These are phyloP conservation scores for Acrocalymma vagum DNA, from an alignment of 2,329 filamentous ascomycete genomes.

Conservation along the genomic window DNA sequence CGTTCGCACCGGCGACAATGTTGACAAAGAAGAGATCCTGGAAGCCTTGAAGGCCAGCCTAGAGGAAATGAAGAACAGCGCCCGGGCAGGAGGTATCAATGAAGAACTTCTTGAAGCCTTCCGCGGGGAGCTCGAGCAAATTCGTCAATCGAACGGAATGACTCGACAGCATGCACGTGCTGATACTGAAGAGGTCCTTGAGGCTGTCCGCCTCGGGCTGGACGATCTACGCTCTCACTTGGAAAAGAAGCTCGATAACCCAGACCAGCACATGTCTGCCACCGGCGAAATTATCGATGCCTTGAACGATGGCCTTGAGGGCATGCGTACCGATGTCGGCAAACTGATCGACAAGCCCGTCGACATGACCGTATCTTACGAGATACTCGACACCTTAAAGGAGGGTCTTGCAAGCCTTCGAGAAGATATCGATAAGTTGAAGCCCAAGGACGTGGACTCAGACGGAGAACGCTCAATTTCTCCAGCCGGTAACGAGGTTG, in stretches of 20 bases:
- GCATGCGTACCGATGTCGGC: slow-evolving; percentile 76
- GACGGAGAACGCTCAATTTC: slow-evolving; percentile 58
- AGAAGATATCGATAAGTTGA: slow-evolving; percentile 79
- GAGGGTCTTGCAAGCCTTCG: slow-evolving; percentile 79
- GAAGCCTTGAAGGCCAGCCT: slow-evolving; percentile 47
- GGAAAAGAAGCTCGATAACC: slow-evolving; percentile 62
- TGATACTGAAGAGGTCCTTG: slow-evolving; percentile 59
- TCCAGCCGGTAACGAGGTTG: slow-evolving; percentile 57
- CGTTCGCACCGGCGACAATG: slow-evolving; percentile 44
- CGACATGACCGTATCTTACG: slow-evolving; percentile 85
- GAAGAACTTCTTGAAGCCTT: slow-evolving; percentile 63
- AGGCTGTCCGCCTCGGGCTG: slow-evolving; percentile 58
- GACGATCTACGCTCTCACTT: slow-evolving; percentile 59
- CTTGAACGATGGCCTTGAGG: slow-evolving; percentile 75
- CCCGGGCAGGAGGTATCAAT: slow-evolving; percentile 44
- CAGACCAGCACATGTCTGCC: slow-evolving; percentile 61
- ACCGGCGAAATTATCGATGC: slow-evolving; percentile 68
- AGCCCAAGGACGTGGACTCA: slow-evolving; percentile 60
- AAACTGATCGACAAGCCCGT: slow-evolving; percentile 80
- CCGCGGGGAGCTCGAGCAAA: slow-evolving; percentile 59
- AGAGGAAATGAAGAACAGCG: slow-evolving; percentile 46
- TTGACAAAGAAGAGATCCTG: slow-evolving; percentile 52
- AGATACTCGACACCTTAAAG: slow-evolving; percentile 88
- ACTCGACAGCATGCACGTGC: slow-evolving; percentile 51
- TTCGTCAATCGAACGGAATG: slow-evolving; percentile 53